Conservation (phyloP, 495 filamentous ascomycete genomes). For the Aspergillus sclerotiicarbonarius region DNA sequence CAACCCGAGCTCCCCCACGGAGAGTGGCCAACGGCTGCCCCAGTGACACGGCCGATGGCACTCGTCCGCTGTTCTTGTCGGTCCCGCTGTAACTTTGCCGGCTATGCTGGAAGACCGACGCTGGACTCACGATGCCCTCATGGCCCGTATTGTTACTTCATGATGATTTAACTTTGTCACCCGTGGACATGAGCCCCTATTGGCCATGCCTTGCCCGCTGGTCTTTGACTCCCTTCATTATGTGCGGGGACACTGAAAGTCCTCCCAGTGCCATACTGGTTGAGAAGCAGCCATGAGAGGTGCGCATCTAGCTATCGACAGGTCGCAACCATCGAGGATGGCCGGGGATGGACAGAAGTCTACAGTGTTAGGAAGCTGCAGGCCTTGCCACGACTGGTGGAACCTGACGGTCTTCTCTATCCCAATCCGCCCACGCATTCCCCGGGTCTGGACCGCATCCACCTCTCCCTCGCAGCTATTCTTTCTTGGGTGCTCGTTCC, state of each 20-base stretch:
- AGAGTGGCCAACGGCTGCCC: not conserved
- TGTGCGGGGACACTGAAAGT: not conserved
- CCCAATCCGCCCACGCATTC: constrained; percentile 9
- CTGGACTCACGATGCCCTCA: not conserved
- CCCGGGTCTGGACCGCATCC: constrained; percentile 17
- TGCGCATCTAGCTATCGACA: not conserved
- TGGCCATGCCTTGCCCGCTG: not conserved
- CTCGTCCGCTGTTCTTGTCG: not conserved
- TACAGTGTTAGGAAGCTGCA: not conserved
- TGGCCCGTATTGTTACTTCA: constrained; percentile 4
- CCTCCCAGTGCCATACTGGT: not conserved
- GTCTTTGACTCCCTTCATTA: not conserved
- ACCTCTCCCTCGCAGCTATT: constrained; percentile 14
- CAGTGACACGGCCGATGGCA: not conserved
- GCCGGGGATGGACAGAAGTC: no score
- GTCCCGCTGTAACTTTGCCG: not conserved
- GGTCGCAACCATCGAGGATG: not conserved
- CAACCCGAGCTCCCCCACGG: not conserved
- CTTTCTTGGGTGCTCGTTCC: constrained; percentile 6
- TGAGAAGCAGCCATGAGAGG: not conserved
- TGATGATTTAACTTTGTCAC: not conserved
- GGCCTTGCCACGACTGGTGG: constrained; percentile 9
- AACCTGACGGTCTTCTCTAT: not conserved
- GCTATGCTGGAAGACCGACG: not conserved
- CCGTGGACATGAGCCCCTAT: not conserved